These are phyloP conservation scores for Taphrina confusa DNA, from an alignment of 1,139 yeast species.

Conservation along the genomic window DNA sequence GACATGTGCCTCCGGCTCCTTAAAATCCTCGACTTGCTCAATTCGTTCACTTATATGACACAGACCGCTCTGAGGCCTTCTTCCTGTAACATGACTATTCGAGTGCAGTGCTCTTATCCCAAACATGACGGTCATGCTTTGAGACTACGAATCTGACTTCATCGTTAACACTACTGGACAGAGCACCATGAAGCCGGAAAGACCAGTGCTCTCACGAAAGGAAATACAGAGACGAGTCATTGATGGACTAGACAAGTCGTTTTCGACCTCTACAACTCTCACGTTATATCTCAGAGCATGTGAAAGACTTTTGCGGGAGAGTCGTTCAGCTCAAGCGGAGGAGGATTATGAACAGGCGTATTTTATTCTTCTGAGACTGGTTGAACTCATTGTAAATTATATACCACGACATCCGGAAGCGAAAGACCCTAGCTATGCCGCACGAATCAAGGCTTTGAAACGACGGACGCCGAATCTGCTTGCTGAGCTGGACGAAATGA, in stretches of 20 bases:
- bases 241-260: slow-evolving; percentile 20
- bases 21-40: too few species aligned
- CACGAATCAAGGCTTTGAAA: slow-evolving; percentile 1
- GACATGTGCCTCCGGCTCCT: too few species aligned
- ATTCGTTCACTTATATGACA: too few species aligned
- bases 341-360: slow-evolving; percentile 29
- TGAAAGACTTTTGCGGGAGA: slow-evolving; percentile 19
- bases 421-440: slow-evolving; percentile 4
- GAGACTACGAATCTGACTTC: too few species aligned
- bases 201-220: slow-evolving; percentile 21
- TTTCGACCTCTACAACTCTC: slow-evolving; percentile 7
- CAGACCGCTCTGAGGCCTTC: too few species aligned
- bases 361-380: slow-evolving; percentile 18
- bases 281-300: slow-evolving; percentile 22
- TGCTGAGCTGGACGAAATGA: slow-evolving; percentile 5
- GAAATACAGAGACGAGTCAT: slow-evolving; percentile 22
- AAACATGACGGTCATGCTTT: too few species aligned
- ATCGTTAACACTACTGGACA: too few species aligned
- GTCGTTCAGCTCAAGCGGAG: slow-evolving; percentile 26
- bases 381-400: slow-evolving; percentile 22
- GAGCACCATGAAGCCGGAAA: too few species aligned
- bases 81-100: too few species aligned
- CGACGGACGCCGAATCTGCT: not conserved
- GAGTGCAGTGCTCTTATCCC: too few species aligned
- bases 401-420: slow-evolving; percentile 34